These are phyloP conservation scores for Daldinia grandis DNA, from an alignment of 495 filamentous ascomycete genomes.

Conservation along the genomic window DNA sequence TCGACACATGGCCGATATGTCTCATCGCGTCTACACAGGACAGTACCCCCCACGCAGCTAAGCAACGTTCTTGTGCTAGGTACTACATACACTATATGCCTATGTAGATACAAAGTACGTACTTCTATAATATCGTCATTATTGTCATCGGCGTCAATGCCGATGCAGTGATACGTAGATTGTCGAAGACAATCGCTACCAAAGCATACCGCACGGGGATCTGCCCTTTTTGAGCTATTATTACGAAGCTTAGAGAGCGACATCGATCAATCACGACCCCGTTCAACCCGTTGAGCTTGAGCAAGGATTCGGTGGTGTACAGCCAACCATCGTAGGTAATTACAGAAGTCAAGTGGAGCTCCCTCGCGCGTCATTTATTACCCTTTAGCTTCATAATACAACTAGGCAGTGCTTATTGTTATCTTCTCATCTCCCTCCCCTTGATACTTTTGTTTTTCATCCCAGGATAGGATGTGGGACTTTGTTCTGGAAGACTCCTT, in stretches of 20 bases:
- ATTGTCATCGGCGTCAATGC: conserved; percentile 35
- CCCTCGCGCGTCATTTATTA: conserved; percentile 35
- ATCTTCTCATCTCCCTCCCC: conserved; percentile 8
- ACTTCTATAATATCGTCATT: conserved; percentile 33
- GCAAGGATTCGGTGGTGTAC: conserved; percentile 33
- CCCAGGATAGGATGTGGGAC: conserved; percentile 18
- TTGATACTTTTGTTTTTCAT: conserved; percentile 20
- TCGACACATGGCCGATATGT: conserved; percentile 39
- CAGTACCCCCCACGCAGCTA: conserved; percentile 29
- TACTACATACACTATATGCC: no score
- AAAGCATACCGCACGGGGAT: conserved; percentile 24
- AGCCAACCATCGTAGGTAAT: conserved; percentile 29
- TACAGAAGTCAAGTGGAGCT: conserved; percentile 27
- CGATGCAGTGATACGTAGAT: conserved; percentile 41
- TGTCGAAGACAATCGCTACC: conserved; percentile 42
- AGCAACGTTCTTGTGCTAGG: conserved; percentile 27
- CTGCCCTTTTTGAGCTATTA: conserved; percentile 24
- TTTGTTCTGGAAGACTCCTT: conserved; percentile 36
- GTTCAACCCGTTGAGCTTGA: conserved; percentile 8
- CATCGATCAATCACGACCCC: conserved; percentile 34
- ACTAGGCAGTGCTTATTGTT: conserved; percentile 35
- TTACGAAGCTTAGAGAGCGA: conserved; percentile 31
- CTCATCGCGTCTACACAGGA: conserved; percentile 2
- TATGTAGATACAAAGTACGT: conserved; percentile 21
- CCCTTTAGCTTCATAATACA: conserved; percentile 31